Evolutionary conservation across 139 green algal genomes (phyloP).

Genomic region (Yamagishiella unicocca): DNA sequence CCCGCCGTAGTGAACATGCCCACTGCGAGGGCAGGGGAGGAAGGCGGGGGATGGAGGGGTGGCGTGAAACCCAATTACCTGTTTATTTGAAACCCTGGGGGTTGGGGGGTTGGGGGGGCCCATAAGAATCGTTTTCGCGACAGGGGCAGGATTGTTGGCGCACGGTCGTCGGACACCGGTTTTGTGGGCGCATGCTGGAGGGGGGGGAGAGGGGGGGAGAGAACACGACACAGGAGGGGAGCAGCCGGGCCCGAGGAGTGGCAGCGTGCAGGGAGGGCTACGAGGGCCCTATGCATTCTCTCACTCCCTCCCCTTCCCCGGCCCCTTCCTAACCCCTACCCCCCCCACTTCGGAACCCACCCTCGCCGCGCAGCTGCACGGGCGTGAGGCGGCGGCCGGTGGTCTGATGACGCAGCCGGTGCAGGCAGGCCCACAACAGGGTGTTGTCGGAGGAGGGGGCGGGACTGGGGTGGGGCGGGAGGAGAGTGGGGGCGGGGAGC

Average conservation of each 20-base stretch:
- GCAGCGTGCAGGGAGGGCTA: too few species aligned
- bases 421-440: conserved; percentile 42
- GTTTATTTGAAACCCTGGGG: too few species aligned
- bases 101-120: too few species aligned
- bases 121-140: too few species aligned
- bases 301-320: neutral
- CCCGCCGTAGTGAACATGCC: conserved; percentile 42
- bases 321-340: neutral
- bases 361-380: conserved; percentile 1
- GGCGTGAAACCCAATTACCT: too few species aligned
- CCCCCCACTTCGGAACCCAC: neutral
- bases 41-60: neutral
- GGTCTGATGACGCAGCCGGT: conserved; percentile 31
- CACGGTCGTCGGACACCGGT: too few species aligned
- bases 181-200: too few species aligned
- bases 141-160: too few species aligned
- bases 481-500: neutral
- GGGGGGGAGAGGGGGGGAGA: too few species aligned
- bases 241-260: too few species aligned
- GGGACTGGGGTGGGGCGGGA: neutral
- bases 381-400: conserved; percentile 11
- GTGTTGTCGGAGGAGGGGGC: conserved; percentile 5
- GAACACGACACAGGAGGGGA: too few species aligned
- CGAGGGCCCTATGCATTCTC: too few species aligned
- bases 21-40: neutral